Conservation (phyloP, 2,329 filamentous ascomycete species). For the Pseudocercospora eumusae region DNA sequence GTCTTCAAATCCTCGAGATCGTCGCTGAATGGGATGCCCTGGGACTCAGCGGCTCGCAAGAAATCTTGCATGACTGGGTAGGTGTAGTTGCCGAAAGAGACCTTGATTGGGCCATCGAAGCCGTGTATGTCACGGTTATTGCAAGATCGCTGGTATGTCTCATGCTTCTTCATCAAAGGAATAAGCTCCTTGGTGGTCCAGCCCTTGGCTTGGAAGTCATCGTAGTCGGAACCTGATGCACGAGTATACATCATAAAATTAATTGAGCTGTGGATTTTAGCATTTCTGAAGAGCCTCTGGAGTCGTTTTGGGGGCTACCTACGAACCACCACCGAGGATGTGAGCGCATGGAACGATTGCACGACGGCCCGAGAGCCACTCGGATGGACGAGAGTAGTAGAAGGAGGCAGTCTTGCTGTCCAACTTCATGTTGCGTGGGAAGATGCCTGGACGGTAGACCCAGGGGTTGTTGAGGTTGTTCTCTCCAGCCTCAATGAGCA, state of each 20-base stretch:
- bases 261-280: no score
- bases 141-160: conserved; percentile 67
- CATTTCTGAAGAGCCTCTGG: no score
- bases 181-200: conserved; percentile 75
- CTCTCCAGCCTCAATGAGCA: conserved; percentile 71
- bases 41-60: conserved; percentile 62
- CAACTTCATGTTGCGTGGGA: conserved; percentile 74
- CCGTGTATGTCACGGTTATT: conserved; percentile 68
- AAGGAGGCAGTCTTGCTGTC: conserved; percentile 81
- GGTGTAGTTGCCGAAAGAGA: conserved; percentile 72
- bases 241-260: conserved; percentile 66
- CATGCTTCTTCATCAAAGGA: conserved; percentile 77
- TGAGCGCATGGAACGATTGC: conserved; percentile 75
- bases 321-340: conserved; percentile 62
- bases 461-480: conserved; percentile 76
- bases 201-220: conserved; percentile 78
- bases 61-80: conserved; percentile 84
- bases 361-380: conserved; percentile 69
- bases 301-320: no score
- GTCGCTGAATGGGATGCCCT: conserved; percentile 73
- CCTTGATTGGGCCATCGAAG: conserved; percentile 78
- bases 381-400: conserved; percentile 74
- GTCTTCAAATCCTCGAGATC: conserved; percentile 71
- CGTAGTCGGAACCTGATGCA: conserved; percentile 71
- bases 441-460: conserved; percentile 73